These are phyloP conservation scores for Coix lacrymajobi DNA, from an alignment of 176 grass and related monocot genomes.

Conservation along the genomic window DNA sequence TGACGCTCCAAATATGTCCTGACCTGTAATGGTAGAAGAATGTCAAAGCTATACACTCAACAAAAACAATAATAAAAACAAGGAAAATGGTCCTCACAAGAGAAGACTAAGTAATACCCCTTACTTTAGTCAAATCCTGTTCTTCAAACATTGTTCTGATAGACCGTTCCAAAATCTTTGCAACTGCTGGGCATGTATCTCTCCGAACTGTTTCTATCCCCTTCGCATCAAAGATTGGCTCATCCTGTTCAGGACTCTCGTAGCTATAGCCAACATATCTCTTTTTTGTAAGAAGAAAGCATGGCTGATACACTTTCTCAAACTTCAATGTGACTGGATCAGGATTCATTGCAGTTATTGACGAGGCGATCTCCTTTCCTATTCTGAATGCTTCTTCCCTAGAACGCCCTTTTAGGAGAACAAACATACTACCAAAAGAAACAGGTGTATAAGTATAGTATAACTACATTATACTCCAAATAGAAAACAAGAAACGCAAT, in stretches of 20 bases:
- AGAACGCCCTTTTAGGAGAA: constrained; percentile 84
- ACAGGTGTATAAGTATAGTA: constrained; percentile 17
- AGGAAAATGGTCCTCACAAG: not conserved
- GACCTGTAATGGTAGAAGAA: constrained; percentile 49
- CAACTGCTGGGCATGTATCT: constrained; percentile 84
- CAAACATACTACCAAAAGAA: constrained; percentile 74
- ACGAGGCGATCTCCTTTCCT: constrained; percentile 91
- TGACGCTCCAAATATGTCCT: constrained; percentile 81
- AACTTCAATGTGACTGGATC: constrained; percentile 88
- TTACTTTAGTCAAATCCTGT: constrained; percentile 71
- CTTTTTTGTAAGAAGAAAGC: constrained; percentile 97
- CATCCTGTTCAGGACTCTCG: constrained; percentile 65
- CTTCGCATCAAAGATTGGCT: constrained; percentile 85
- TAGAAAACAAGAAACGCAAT: constrained; percentile 20
- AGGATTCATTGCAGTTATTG: constrained; percentile 71
- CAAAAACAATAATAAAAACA: constrained; percentile 12
- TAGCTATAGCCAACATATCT: constrained; percentile 98
- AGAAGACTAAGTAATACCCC: constrained; percentile 19
- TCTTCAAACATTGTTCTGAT: constrained; percentile 90
- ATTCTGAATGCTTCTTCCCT: constrained; percentile 81
- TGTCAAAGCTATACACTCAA: constrained; percentile 2
- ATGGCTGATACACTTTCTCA: constrained; percentile 91
- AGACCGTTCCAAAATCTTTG: constrained; percentile 89
- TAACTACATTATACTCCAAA: not conserved
- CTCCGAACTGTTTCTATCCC: constrained; percentile 94